Evolutionary conservation across 441 rosid genomes (phyloP).

Genomic region (Daphne laureola): DNA sequence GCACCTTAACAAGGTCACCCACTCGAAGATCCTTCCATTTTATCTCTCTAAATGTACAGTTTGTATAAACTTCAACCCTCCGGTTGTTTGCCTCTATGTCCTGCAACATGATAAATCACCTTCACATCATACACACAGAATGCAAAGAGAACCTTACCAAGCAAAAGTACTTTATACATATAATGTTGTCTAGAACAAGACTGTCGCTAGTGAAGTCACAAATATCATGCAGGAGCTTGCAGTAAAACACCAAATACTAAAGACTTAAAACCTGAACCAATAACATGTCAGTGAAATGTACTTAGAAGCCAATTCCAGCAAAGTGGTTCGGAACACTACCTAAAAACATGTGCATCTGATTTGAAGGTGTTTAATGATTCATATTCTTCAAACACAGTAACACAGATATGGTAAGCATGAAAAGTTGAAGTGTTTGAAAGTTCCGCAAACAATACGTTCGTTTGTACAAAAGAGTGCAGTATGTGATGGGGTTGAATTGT

Average conservation of each 20-base stretch:
- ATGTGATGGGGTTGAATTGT: too few relatives aligned
- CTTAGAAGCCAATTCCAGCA: too few relatives aligned
- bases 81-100: slow-evolving; percentile 81
- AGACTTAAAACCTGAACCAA: too few relatives aligned
- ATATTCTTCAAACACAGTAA: too few relatives aligned
- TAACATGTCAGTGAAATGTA: too few relatives aligned
- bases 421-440: too few relatives aligned
- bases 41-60: slow-evolving; percentile 29
- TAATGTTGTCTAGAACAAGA: slow-evolving; percentile 2
- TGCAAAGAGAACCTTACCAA: background rate
- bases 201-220: background rate
- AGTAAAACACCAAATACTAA: background rate
- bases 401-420: too few relatives aligned
- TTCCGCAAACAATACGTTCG: too few relatives aligned
- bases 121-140: slow-evolving; percentile 2
- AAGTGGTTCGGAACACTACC: too few relatives aligned
- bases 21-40: slow-evolving; percentile 82
- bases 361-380: too few relatives aligned
- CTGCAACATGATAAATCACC: slow-evolving; percentile 35
- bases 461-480: too few relatives aligned
- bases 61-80: slow-evolving; percentile 42
- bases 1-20: slow-evolving; percentile 74
- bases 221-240: slow-evolving; percentile 6
- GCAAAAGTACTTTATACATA: background rate
- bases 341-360: too few relatives aligned